Conservation (phyloP, 2,329 filamentous ascomycete genomes). For the Niveomyces coronatus region DNA sequence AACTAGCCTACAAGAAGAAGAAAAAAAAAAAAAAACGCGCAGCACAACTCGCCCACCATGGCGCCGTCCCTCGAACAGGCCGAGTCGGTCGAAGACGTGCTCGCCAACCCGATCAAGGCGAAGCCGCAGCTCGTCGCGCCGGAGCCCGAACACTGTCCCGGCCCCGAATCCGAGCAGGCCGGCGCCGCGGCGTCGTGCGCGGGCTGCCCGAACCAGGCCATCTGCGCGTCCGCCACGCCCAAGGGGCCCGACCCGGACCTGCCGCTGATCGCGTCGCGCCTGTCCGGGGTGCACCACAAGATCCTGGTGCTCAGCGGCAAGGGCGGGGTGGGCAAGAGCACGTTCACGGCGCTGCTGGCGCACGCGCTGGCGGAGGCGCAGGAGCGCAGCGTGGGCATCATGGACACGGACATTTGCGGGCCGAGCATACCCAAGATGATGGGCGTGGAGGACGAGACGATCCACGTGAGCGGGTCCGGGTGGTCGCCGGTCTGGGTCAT, state of each 20-base stretch:
- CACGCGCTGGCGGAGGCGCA: slow-evolving; percentile 82
- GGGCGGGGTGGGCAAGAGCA: slow-evolving; percentile 93
- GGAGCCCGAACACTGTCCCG: slow-evolving; percentile 93
- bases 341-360: slow-evolving; percentile 78
- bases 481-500: slow-evolving; percentile 95
- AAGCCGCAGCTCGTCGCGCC: slow-evolving; percentile 83
- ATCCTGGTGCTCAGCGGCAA: slow-evolving; percentile 89
- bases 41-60: slow-evolving; percentile 39
- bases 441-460: slow-evolving; percentile 87
- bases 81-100: slow-evolving; percentile 54
- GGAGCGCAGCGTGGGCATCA: slow-evolving; percentile 74
- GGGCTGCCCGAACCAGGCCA: slow-evolving; percentile 89
- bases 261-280: slow-evolving; percentile 72
- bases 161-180: slow-evolving; percentile 66
- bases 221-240: slow-evolving; percentile 79
- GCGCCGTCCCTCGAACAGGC: slow-evolving; percentile 71
- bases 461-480: slow-evolving; percentile 78
- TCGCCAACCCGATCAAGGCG: slow-evolving; percentile 65
- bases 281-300: slow-evolving; percentile 78
- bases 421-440: slow-evolving; percentile 98
- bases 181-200: slow-evolving; percentile 74
- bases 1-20: not conserved
- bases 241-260: slow-evolving; percentile 96
- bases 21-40: slow-evolving; percentile 4
- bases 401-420: slow-evolving; percentile 97